Percentiles rank a stretch among this genome's conserved stretches.
Evolutionary conservation across 192 early-diverging fungal genomes (phyloP).

Genomic region (Phycomyces nitens): DNA sequence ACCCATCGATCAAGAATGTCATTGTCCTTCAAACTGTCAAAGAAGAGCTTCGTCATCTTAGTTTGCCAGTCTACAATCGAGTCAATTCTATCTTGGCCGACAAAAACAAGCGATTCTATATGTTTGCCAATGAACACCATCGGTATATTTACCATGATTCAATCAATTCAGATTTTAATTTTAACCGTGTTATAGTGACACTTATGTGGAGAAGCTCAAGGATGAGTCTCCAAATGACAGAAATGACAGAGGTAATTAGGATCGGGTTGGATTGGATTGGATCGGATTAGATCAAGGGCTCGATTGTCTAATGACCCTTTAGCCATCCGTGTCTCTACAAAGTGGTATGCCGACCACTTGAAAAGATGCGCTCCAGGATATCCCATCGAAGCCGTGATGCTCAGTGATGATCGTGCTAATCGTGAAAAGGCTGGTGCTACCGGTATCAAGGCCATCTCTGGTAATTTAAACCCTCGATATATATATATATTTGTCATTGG

Average conservation of each 20-base stretch:
- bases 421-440: slow-evolving; percentile 62
- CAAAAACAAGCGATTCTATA: slow-evolving; percentile 74
- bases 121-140: slow-evolving; percentile 96
- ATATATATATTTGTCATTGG: too few relatives aligned
- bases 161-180: neutral
- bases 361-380: slow-evolving; percentile 23
- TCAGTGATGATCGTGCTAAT: slow-evolving; percentile 92
- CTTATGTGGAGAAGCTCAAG: slow-evolving; percentile 76
- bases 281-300: too few relatives aligned
- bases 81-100: slow-evolving; percentile 72
- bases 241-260: slow-evolving; percentile 74
- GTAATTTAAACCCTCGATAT: slow-evolving; percentile 43
- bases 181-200: slow-evolving; percentile 52
- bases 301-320: too few relatives aligned
- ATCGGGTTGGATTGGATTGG: too few relatives aligned
- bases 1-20: slow-evolving; percentile 81
- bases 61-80: slow-evolving; percentile 75
- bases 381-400: slow-evolving; percentile 58
- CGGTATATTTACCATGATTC: slow-evolving; percentile 33
- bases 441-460: slow-evolving; percentile 64
- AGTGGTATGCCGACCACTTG: slow-evolving; percentile 85
- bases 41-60: slow-evolving; percentile 86
- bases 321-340: slow-evolving; percentile 82
- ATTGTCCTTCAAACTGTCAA: slow-evolving; percentile 92
- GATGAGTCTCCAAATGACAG: slow-evolving; percentile 91